Percentiles rank a stretch among this genome's conserved stretches.
These are phyloP conservation scores for Clohesyomyces aquaticus DNA, from an alignment of 495 filamentous ascomycete species.

Conservation along the genomic window DNA sequence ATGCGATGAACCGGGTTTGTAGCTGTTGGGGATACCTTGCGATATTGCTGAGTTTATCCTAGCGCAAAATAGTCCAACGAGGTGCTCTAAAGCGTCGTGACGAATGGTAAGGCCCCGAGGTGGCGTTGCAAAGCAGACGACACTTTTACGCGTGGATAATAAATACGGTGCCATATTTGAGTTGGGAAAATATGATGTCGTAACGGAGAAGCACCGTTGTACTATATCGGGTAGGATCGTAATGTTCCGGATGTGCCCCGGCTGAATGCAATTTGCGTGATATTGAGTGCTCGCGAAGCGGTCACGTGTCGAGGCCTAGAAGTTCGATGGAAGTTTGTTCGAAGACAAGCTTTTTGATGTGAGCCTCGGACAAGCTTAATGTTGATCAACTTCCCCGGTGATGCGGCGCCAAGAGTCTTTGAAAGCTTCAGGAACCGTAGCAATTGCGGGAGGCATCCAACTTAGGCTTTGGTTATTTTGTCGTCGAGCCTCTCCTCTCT, in stretches of 20 bases:
- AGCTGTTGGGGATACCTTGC: slow-evolving; percentile 12
- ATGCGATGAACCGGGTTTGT: slow-evolving; percentile 9
- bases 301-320: not conserved
- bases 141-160: not conserved
- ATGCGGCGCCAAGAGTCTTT: no score
- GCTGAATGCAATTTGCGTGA: not conserved
- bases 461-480: no score
- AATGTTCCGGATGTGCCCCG: slow-evolving; percentile 3
- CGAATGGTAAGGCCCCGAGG: not conserved
- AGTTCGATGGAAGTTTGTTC: not conserved
- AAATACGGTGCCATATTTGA: not conserved
- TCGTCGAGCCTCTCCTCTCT: no score
- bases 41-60: slow-evolving; percentile 8
- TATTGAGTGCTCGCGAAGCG: not conserved
- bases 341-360: not conserved
- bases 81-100: not conserved
- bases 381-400: no score
- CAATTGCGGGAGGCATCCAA: not conserved
- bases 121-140: not conserved
- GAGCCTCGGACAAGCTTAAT: not conserved
- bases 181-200: not conserved
- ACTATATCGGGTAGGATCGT: slow-evolving; percentile 3
- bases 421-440: not conserved
- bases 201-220: no score
- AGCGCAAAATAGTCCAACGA: not conserved